Percentiles rank a stretch among this genome's conserved stretches.
Conservation (phyloP, 31 red algal species). For the Bonnemaisonia californica region DNA sequence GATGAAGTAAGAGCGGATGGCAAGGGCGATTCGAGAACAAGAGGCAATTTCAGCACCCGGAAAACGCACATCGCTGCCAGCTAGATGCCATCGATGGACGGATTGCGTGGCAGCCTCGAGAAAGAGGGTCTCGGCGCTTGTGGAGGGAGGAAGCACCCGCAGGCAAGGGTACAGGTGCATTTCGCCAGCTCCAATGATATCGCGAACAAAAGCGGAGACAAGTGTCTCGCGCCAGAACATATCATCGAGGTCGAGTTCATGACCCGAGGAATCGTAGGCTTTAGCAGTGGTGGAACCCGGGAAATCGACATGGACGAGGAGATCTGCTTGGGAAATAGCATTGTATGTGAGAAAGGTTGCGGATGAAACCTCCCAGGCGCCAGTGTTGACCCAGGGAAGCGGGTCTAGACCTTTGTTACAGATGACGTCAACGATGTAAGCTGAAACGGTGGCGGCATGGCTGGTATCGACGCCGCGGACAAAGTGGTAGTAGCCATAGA, state of each 20-base stretch:
- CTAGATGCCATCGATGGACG: constrained; percentile 66
- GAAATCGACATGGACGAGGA: constrained; percentile 67
- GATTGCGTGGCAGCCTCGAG: constrained; percentile 36
- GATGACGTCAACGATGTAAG: constrained; percentile 81
- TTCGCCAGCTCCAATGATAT: constrained; percentile 59
- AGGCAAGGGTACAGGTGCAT: constrained; percentile 79
- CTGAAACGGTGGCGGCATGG: constrained; percentile 53
- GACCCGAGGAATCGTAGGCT: constrained; percentile 43
- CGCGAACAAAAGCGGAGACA: constrained; percentile 63
- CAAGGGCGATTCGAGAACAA: constrained; percentile 55
- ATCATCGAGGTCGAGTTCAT: constrained; percentile 30
- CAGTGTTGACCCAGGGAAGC: constrained; percentile 76
- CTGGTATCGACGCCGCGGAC: constrained; percentile 71
- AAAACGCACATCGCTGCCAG: constrained; percentile 38
- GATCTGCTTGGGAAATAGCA: constrained; percentile 67
- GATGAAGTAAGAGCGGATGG: constrained; percentile 67
- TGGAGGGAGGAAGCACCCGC: constrained; percentile 47
- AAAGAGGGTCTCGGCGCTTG: constrained; percentile 35
- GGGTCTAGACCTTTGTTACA: constrained; percentile 74
- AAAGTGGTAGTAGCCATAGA: constrained; percentile 93
- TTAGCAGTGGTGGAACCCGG: constrained; percentile 73
- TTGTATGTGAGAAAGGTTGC: constrained; percentile 75
- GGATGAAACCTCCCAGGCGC: constrained; percentile 66
- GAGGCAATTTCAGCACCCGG: constrained; percentile 29
- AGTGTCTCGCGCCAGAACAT: constrained; percentile 59